Conservation (phyloP, 352 stramenopile species). For the Globisporangium ultimum region DNA sequence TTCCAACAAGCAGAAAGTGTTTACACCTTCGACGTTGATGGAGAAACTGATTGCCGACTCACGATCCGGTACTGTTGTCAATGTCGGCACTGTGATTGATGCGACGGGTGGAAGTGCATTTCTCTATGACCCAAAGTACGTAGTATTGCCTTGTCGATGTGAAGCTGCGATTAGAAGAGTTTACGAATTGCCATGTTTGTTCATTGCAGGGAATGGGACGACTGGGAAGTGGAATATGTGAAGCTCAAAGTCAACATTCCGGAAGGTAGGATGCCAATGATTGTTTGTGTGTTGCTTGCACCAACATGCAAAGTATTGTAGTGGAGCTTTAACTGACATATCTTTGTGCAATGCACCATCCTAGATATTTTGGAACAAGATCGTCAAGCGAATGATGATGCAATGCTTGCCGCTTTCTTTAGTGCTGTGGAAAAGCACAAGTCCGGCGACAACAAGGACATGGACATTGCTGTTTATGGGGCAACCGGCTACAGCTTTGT, state of each 20-base stretch:
- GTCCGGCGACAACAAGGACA: constrained; percentile 58
- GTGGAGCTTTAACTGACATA: constrained; percentile 3
- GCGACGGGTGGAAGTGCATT: constrained; percentile 67
- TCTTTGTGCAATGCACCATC: not conserved
- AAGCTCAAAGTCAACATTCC: constrained; percentile 48
- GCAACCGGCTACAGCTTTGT: constrained; percentile 64
- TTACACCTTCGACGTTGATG: constrained; percentile 72
- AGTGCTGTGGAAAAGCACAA: constrained; percentile 55
- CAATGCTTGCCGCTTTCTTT: constrained; percentile 61
- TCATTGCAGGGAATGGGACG: constrained; percentile 72
- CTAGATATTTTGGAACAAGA: constrained; percentile 29
- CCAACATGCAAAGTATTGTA: not conserved
- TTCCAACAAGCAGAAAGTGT: constrained; percentile 38
- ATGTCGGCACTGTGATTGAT: constrained; percentile 77
- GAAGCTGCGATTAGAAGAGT: not conserved
- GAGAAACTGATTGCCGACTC: constrained; percentile 74
- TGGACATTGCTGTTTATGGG: constrained; percentile 75
- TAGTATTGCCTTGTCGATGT: not conserved
- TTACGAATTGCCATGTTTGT: not conserved
- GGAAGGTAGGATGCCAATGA: constrained; percentile 25
- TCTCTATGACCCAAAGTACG: constrained; percentile 74
- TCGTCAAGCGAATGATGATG: constrained; percentile 37
- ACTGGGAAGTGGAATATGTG: constrained; percentile 84
- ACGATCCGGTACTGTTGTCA: constrained; percentile 54
- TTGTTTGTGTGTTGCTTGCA: not conserved